These are phyloP conservation scores for Geotrichum siamense DNA, from an alignment of 1,139 yeast species.

Conservation along the genomic window DNA sequence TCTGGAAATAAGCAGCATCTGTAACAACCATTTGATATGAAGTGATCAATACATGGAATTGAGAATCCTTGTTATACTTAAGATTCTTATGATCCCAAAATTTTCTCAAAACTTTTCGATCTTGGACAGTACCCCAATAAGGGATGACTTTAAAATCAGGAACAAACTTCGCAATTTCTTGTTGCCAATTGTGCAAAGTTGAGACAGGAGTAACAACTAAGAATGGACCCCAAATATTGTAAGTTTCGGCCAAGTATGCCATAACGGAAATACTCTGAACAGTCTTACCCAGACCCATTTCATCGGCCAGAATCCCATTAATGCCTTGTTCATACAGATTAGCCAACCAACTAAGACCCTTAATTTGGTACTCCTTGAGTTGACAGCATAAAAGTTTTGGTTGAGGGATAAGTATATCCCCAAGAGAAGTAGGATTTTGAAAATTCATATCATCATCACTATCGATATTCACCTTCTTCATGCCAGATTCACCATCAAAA, in stretches of 20 bases:
- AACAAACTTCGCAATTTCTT: conserved; percentile 85
- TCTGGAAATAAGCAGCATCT: conserved; percentile 89
- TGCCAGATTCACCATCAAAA: conserved; percentile 45
- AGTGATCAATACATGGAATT: conserved; percentile 93
- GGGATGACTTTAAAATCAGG: conserved; percentile 95
- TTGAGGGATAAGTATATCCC: conserved; percentile 76
- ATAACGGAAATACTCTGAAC: conserved; percentile 94
- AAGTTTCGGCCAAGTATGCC: conserved; percentile 91
- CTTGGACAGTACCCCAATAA: conserved; percentile 97
- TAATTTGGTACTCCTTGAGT: conserved; percentile 88
- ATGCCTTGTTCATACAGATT: conserved; percentile 96
- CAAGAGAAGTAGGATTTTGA: conserved; percentile 92
- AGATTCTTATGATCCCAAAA: conserved; percentile 96
- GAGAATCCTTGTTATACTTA: conserved; percentile 80
- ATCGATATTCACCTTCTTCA: conserved; percentile 36
- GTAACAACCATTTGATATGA: conserved; percentile 94
- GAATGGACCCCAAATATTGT: conserved; percentile 98
- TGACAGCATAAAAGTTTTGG: conserved; percentile 88
- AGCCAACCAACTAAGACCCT: conserved; percentile 96
- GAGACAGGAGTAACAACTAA: conserved; percentile 97
- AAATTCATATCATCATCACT: conserved; percentile 84
- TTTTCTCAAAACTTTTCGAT: conserved; percentile 85
- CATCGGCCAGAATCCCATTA: conserved; percentile 96
- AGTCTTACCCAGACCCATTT: conserved; percentile 97
- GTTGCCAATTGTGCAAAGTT: conserved; percentile 97